Conservation (phyloP, 495 filamentous ascomycete species). For the Aspergillus diversus region DNA sequence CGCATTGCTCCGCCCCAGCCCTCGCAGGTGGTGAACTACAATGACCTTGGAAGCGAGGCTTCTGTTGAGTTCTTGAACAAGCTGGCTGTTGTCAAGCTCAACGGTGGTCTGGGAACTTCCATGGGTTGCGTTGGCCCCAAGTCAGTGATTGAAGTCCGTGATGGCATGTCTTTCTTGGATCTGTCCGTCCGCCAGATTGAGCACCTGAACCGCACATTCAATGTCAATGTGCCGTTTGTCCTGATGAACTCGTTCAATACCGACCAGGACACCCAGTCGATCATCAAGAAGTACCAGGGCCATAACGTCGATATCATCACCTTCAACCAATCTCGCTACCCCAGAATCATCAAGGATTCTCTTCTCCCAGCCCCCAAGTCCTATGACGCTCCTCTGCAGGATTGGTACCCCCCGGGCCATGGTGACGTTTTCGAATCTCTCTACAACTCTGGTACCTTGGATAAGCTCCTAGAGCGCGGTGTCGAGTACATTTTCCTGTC, state of each 20-base stretch:
- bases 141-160: conserved; percentile 99
- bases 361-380: conserved; percentile 93
- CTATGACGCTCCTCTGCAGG: conserved; percentile 83
- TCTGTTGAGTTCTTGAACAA: conserved; percentile 95
- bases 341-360: conserved; percentile 96
- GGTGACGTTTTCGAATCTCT: conserved; percentile 99
- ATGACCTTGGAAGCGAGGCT: conserved; percentile 79
- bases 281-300: conserved; percentile 99
- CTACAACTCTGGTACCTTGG: conserved; percentile 98
- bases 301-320: conserved; percentile 99
- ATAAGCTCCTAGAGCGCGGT: conserved; percentile 90
- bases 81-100: conserved; percentile 97
- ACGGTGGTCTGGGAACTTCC: conserved; percentile 98
- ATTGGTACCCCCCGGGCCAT: conserved; percentile 99
- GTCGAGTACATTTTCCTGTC: conserved; percentile 99
- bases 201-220: conserved; percentile 97
- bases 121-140: conserved; percentile 99
- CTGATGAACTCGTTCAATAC: conserved; percentile 99
- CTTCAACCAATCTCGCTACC: conserved; percentile 99
- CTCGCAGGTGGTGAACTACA: conserved; percentile 92
- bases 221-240: conserved; percentile 96
- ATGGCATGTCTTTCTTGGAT: conserved; percentile 99
- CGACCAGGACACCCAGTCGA: conserved; percentile 94
- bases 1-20: conserved; percentile 90
- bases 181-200: conserved; percentile 99